These are phyloP conservation scores for Linum trigynum DNA, from an alignment of 345 rosid genomes.

Conservation along the genomic window DNA sequence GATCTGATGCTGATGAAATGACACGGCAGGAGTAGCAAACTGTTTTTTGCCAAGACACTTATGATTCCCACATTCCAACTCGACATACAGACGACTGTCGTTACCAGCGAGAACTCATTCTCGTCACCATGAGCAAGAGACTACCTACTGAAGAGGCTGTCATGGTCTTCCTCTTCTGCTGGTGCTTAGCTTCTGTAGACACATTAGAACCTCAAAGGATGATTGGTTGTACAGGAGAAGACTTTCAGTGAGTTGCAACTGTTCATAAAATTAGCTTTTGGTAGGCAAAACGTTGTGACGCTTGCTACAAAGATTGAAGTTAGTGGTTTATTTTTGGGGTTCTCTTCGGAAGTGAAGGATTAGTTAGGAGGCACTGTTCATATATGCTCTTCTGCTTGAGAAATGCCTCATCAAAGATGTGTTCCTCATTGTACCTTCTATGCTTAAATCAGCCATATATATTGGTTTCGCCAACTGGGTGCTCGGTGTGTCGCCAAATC, in stretches of 20 bases:
- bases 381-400: background rate
- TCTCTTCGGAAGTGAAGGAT: background rate
- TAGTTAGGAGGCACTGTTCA: background rate
- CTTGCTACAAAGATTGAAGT: background rate
- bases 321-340: background rate
- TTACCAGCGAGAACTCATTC: conserved; percentile 5
- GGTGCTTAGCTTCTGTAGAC: too few relatives aligned
- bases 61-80: background rate
- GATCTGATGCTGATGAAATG: background rate
- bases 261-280: conserved; percentile 21
- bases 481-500: too few relatives aligned
- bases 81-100: background rate
- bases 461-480: too few relatives aligned
- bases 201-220: background rate
- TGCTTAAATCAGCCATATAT: too few relatives aligned
- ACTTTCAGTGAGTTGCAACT: conserved; percentile 20
- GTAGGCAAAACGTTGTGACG: background rate
- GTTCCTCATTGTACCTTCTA: background rate
- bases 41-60: background rate
- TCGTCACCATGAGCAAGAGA: conserved; percentile 9
- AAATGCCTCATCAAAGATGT: background rate
- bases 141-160: background rate
- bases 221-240: conserved; percentile 22
- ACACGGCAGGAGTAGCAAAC: background rate
- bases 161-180: background rate